Evolutionary conservation across 805 yeast genomes (phyloP).

Genomic region (Ogataea ramenticola): DNA sequence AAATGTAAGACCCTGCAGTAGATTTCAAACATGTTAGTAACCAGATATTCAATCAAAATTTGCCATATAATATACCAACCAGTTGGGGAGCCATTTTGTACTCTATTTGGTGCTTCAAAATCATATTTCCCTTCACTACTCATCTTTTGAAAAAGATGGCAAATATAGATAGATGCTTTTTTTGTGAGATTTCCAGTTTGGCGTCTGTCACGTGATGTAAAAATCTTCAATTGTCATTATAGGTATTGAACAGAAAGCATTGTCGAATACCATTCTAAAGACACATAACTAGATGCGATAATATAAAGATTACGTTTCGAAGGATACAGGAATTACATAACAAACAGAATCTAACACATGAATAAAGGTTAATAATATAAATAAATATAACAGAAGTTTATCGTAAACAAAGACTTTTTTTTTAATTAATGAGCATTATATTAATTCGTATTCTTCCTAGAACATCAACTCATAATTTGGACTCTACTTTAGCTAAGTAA

Average conservation of each 20-base stretch:
- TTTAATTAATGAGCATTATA: no score
- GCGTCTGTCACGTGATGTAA: not conserved
- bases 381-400: not conserved
- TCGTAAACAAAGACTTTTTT: not conserved
- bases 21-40: not conserved
- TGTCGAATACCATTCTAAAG: no score
- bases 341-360: not conserved
- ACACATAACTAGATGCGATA: no score
- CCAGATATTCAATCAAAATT: no score
- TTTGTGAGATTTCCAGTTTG: not conserved
- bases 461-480: slow-evolving; percentile 2
- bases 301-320: no score
- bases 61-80: not conserved
- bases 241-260: no score
- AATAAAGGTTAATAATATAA: no score
- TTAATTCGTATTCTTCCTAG: no score
- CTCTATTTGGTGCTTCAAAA: not conserved
- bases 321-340: no score
- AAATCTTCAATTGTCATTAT: no score
- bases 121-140: no score
- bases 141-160: not conserved
- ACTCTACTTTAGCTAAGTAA: slow-evolving; percentile 13
- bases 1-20: slow-evolving; percentile 5
- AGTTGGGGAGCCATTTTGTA: not conserved
- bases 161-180: no score